phyloP scores from a whole-genome alignment of 805 yeast species.

The Ascoidea tarda region DNA sequence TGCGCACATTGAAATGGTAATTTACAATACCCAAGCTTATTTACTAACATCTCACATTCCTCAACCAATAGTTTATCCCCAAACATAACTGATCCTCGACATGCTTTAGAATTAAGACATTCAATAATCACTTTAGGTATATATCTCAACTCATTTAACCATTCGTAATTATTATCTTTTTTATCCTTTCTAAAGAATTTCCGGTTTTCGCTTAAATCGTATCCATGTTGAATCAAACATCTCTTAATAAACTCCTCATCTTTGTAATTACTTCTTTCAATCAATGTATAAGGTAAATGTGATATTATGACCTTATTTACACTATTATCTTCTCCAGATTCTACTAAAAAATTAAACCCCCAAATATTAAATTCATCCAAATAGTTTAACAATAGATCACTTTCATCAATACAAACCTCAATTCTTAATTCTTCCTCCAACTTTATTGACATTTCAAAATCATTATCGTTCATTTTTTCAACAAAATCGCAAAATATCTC shows the following conservation, averaged over 20 bases:
- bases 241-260: slow-evolving; percentile 19
- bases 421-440: slow-evolving; percentile 7
- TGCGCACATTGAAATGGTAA: slow-evolving; percentile 77
- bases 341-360: slow-evolving; percentile 25
- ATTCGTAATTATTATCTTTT: slow-evolving; percentile 9
- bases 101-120: slow-evolving; percentile 44
- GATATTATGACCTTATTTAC: slow-evolving; percentile 17
- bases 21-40: slow-evolving; percentile 29
- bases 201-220: slow-evolving; percentile 23
- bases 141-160: slow-evolving; percentile 25
- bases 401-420: slow-evolving; percentile 18
- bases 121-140: slow-evolving; percentile 41
- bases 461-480: slow-evolving; percentile 14
- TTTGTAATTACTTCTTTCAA: slow-evolving; percentile 16
- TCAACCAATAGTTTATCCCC: slow-evolving; percentile 34
- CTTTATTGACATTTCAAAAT: background rate
- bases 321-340: background rate
- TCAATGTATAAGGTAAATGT: slow-evolving; percentile 30
- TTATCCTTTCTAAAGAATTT: slow-evolving; percentile 13
- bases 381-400: slow-evolving; percentile 18
- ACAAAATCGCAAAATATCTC: slow-evolving; percentile 24
- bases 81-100: slow-evolving; percentile 58
- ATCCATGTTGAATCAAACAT: slow-evolving; percentile 27
- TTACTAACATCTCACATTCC: slow-evolving; percentile 32
- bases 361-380: slow-evolving; percentile 21